Base-by-base conservation (phyloP, 805 yeast genomes). In the Scheffersomyces lignosus region DNA sequence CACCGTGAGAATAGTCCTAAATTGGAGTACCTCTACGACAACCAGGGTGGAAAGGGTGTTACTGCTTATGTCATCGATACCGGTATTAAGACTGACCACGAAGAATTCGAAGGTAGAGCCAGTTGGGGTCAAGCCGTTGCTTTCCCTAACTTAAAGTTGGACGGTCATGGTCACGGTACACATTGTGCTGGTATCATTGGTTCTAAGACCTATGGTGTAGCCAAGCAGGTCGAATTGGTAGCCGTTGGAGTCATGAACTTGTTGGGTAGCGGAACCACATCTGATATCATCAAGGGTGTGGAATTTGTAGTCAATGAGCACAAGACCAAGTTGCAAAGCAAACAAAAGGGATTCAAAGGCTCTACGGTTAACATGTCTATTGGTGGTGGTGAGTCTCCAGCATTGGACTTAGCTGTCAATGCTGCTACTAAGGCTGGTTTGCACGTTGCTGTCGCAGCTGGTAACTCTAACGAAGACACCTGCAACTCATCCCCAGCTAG, bases 401-500 rank as follows among this genome's bases (percentile, higher is more conserved):
- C 96, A 6, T 76, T 90, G 50, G 95, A 88, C 57, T 52, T 81
- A 61, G 96, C 96, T 38, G 95, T 87, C 31, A 80, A 87, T 51
- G 96, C 96, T 30, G 96, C 95, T 27, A 88, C 87, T 33, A 74
- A 78, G 45, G 85, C 90, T 22, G 97, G 96, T 52, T 66, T 91
- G 41, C 93, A 87, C 60, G 84, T 91, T 60, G 95, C 96, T 25
- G 96, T 88, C 47, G 97, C 98, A 34, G 96, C 97, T 20, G 98
- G 97, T 68, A 90, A 91, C 63, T 95, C 86, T 58, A 83, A 86
- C 60, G 86, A 81, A 51, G 95, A 90, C 62, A 96, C 98, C 38
- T 91, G 98, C 75, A 77, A 81, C 61, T 78, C 80, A 37, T 89
- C 96, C 4, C 98, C 98, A 36, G 96, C 97, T 31, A 75, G 89